These are phyloP conservation scores for Talaromyces pinophilus DNA, from an alignment of 2,329 filamentous ascomycete genomes.

Conservation along the genomic window DNA sequence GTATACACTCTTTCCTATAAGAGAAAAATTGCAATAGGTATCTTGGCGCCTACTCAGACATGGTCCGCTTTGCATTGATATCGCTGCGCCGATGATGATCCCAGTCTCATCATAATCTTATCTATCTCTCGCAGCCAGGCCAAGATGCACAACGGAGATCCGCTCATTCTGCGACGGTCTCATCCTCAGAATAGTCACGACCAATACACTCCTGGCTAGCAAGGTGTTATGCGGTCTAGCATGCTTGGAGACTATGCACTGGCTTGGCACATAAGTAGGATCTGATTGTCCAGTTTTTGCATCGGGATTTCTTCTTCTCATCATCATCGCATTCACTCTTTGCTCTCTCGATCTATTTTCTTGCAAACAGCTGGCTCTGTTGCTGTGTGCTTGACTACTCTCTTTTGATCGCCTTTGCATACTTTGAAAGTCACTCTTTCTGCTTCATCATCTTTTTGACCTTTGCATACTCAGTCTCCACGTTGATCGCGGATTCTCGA, in stretches of 20 bases:
- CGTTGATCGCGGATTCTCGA: conserved; percentile 11
- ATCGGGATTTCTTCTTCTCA: conserved; percentile 1
- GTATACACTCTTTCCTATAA: not conserved
- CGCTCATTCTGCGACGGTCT: conserved; percentile 13
- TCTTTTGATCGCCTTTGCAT: conserved; percentile 1
- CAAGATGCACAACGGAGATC: not conserved
- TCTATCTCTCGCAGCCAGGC: conserved; percentile 10
- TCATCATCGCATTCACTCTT: conserved; percentile 16
- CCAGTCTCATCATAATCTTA: not conserved
- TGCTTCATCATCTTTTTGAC: not conserved
- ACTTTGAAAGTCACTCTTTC: conserved; percentile 8
- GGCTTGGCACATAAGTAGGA: conserved; percentile 16
- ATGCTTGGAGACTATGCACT: not conserved
- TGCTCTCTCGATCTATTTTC: conserved; percentile 10
- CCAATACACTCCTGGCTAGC: not conserved
- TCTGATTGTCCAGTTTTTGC: not conserved
- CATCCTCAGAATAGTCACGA: conserved; percentile 10
- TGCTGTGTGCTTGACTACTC: conserved; percentile 10
- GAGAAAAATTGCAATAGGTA: not conserved
- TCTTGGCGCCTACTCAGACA: conserved; percentile 9
- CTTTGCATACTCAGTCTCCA: not conserved
- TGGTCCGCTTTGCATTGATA: not conserved
- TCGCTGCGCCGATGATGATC: not conserved
- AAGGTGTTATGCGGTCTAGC: not conserved
- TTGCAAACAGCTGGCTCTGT: conserved; percentile 15